Conservation (phyloP, 257 asterid species). For the Petrea volubilis region DNA sequence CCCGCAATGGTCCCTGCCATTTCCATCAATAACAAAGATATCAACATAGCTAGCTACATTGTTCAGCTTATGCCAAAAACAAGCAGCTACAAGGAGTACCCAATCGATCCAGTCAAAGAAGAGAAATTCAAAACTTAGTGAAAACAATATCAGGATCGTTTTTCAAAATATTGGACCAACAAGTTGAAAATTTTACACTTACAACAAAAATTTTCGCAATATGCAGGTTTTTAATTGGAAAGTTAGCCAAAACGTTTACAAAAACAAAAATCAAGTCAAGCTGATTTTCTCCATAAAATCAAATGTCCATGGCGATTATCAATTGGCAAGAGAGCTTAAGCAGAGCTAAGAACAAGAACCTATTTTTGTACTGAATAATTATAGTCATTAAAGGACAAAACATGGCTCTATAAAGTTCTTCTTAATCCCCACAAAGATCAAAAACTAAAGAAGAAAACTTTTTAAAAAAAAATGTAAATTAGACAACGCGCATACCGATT, state of each 20-base stretch:
- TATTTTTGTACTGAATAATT: not conserved
- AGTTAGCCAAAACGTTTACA: not conserved
- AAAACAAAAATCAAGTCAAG: not conserved
- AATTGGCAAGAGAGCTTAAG: not conserved
- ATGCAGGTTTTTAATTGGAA: not conserved
- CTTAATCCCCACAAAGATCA: not conserved
- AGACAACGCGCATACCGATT: constrained; percentile 41
- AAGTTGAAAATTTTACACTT: not conserved
- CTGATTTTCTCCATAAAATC: not conserved
- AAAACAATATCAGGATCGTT: not conserved
- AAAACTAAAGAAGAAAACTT: not conserved
- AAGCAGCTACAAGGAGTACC: no score
- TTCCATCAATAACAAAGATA: constrained; percentile 11
- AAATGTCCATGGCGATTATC: not conserved
- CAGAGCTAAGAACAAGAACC: not conserved
- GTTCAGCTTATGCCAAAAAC: no score
- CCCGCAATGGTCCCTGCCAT: constrained; percentile 67
- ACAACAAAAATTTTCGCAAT: not conserved
- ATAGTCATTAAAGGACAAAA: not conserved
- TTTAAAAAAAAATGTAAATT: not conserved
- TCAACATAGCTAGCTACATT: no score
- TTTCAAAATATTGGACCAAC: not conserved
- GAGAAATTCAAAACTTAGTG: not conserved
- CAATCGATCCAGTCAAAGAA: no score
- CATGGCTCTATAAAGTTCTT: not conserved